Evolutionary conservation across 2,329 filamentous ascomycete genomes (phyloP).

Genomic region (Meredithiella fracta): DNA sequence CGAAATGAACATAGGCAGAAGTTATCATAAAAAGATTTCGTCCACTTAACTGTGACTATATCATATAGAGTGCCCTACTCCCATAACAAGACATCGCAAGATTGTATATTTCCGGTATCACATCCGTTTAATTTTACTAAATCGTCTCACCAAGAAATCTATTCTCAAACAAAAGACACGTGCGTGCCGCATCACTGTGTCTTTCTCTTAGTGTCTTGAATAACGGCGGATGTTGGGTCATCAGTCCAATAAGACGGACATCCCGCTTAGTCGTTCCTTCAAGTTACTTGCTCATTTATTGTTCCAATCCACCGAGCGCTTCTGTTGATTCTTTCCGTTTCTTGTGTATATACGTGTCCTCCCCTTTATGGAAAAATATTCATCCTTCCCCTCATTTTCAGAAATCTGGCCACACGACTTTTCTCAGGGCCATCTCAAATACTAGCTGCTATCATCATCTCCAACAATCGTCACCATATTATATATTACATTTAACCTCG

Average conservation of each 20-base stretch:
- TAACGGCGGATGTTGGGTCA: neutral
- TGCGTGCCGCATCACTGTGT: neutral
- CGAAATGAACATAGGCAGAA: neutral
- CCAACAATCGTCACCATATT: no score
- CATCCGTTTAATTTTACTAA: no score
- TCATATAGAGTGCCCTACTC: neutral
- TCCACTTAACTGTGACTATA: no score
- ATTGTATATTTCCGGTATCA: no score
- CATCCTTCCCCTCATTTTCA: neutral
- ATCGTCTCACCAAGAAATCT: no score
- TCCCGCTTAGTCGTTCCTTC: no score
- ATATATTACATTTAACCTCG: no score
- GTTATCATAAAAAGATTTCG: neutral
- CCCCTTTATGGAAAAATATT: neutral
- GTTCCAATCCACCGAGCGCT: no score
- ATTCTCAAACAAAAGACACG: neutral
- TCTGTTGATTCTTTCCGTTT: no score
- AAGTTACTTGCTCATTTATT: neutral
- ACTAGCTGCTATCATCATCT: no score
- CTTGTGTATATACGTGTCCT: neutral
- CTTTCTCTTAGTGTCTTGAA: neutral
- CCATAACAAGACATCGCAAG: no score
- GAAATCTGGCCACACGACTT: no score
- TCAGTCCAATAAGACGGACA: neutral
- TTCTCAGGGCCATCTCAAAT: neutral